Percentiles rank a stretch among this genome's conserved stretches.
phyloP scores from a whole-genome alignment of 2,329 filamentous ascomycete species.

The Dothiorella sarmentorum region DNA sequence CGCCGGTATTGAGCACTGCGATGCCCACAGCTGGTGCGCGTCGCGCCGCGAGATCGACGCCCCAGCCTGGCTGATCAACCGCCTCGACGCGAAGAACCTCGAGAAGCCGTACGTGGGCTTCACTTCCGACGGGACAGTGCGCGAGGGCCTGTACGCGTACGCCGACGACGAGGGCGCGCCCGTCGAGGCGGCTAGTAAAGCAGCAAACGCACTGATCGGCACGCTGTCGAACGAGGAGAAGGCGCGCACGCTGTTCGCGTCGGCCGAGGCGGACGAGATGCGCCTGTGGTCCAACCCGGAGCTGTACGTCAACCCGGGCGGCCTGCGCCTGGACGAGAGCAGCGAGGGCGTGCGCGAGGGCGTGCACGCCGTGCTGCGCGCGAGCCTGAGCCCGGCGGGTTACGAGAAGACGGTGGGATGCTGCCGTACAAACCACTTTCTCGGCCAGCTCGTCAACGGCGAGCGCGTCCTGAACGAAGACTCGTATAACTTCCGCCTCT shows the following conservation, averaged over 20 bases:
- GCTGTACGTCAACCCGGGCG: slow-evolving; percentile 20
- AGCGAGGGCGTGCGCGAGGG: neutral
- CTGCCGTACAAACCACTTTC: slow-evolving; percentile 62
- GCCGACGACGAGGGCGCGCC: slow-evolving; percentile 16
- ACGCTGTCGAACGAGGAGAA: neutral
- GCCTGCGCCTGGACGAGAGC: slow-evolving; percentile 17
- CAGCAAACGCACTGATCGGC: neutral
- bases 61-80: slow-evolving; percentile 61
- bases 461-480: slow-evolving; percentile 67
- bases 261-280: slow-evolving; percentile 13
- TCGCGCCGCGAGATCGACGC: slow-evolving; percentile 22
- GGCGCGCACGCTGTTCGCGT: neutral
- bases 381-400: slow-evolving; percentile 64
- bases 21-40: slow-evolving; percentile 17
- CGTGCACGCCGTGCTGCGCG: slow-evolving; percentile 51
- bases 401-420: slow-evolving; percentile 62
- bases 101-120: slow-evolving; percentile 68
- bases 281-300: slow-evolving; percentile 19
- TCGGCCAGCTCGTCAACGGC: slow-evolving; percentile 63
- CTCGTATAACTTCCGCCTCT: slow-evolving; percentile 73
- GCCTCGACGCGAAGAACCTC: slow-evolving; percentile 37
- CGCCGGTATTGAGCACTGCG: slow-evolving; percentile 17
- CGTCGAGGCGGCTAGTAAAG: neutral
- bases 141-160: slow-evolving; percentile 23
- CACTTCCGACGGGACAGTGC: slow-evolving; percentile 58